Evolutionary conservation across 441 rosid species (phyloP).

Genomic region (Viola pubescens): DNA sequence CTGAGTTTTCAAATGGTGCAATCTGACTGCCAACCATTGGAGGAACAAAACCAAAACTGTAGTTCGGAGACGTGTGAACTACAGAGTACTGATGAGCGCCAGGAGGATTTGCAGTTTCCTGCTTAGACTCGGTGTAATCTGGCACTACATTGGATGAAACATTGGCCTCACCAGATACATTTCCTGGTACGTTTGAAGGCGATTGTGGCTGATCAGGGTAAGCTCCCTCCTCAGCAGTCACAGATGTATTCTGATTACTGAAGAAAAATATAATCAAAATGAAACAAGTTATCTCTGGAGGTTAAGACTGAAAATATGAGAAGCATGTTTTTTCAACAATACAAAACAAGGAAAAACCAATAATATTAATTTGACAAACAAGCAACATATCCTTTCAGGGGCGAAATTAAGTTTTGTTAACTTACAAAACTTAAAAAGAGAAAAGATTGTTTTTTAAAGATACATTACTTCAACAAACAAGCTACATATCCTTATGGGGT

Average conservation of each 20-base stretch:
- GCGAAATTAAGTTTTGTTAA: too few species aligned
- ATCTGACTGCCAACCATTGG: constrained; percentile 56
- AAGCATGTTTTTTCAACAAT: neutral
- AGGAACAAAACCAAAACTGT: constrained; percentile 58
- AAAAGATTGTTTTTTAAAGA: too few species aligned
- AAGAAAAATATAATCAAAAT: constrained; percentile 17
- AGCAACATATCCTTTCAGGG: too few species aligned
- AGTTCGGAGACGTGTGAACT: constrained; percentile 57
- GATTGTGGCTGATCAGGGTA: constrained; percentile 41
- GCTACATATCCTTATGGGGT: too few species aligned
- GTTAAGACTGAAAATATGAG: neutral
- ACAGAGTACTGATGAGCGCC: constrained; percentile 50
- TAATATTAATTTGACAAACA: too few species aligned
- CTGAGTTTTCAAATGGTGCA: constrained; percentile 60
- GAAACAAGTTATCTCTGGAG: neutral
- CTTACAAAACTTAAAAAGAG: too few species aligned
- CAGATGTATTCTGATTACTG: constrained; percentile 41
- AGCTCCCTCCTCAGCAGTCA: constrained; percentile 45
- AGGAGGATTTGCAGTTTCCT: constrained; percentile 40
- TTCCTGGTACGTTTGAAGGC: constrained; percentile 40
- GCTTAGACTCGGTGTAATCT: constrained; percentile 54
- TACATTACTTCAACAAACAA: too few species aligned
- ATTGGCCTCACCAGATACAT: constrained; percentile 50
- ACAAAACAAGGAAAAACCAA: too few species aligned
- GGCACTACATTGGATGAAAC: constrained; percentile 30